phyloP scores from a whole-genome alignment of 352 stramenopile species.

The Phytophthora kernoviae region DNA sequence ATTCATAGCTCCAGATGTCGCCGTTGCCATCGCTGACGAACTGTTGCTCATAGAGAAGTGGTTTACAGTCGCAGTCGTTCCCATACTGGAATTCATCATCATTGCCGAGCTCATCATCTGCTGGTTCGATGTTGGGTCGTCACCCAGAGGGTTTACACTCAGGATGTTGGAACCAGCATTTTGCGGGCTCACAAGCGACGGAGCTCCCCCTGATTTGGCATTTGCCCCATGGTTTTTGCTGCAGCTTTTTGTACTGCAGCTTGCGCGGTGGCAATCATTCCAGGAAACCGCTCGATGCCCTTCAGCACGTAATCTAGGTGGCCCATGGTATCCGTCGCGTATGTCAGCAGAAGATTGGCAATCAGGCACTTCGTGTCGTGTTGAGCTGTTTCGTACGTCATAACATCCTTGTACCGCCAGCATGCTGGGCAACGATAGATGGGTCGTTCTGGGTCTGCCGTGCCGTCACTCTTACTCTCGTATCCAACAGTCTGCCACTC shows the following conservation, averaged over 20 bases:
- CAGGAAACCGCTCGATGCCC: conserved; percentile 71
- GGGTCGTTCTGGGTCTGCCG: conserved; percentile 66
- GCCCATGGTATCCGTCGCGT: conserved; percentile 79
- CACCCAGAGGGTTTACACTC: conserved; percentile 32
- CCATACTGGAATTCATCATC: conserved; percentile 79
- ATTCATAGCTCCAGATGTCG: conserved; percentile 51
- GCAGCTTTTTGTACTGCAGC: conserved; percentile 47
- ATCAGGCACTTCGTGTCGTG: conserved; percentile 88
- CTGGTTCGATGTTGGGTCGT: conserved; percentile 39
- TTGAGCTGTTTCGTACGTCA: conserved; percentile 84
- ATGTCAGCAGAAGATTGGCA: conserved; percentile 80
- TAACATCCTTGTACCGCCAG: conserved; percentile 85
- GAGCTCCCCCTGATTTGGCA: conserved; percentile 21
- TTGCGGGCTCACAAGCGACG: conserved; percentile 56
- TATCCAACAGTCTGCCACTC: conserved; percentile 86
- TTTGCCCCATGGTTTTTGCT: conserved; percentile 47
- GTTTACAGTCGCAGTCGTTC: conserved; percentile 33
- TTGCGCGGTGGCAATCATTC: conserved; percentile 60
- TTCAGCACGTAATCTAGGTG: conserved; percentile 83
- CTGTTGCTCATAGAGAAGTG: conserved; percentile 63
- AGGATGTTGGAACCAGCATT: conserved; percentile 30
- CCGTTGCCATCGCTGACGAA: conserved; percentile 33
- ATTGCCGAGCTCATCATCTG: conserved; percentile 64
- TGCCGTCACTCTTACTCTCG: conserved; percentile 75
- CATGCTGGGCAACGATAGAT: conserved; percentile 86